Evolutionary conservation across 2,329 filamentous ascomycete species (phyloP).

Genomic region (Colletotrichum coccodes): DNA sequence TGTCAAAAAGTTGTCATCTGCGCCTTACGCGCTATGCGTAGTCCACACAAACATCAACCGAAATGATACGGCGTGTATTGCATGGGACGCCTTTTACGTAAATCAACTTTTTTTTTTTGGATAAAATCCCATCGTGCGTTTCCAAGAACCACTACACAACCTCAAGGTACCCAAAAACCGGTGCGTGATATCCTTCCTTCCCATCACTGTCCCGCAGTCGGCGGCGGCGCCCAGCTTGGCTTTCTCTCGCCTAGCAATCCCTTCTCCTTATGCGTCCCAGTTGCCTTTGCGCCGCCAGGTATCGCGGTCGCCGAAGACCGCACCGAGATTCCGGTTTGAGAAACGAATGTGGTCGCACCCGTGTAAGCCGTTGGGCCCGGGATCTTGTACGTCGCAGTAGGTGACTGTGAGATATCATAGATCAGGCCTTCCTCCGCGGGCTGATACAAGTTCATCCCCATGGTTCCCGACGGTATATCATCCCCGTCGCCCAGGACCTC

Average conservation of each 20-base stretch:
- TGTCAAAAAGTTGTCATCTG: neutral
- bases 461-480: constrained; percentile 45
- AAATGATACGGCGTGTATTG: too few species aligned
- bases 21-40: neutral
- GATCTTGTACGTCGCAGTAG: constrained; percentile 34
- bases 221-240: neutral
- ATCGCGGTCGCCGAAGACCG: constrained; percentile 1
- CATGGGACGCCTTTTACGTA: too few species aligned
- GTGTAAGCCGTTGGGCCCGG: constrained; percentile 33
- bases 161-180: neutral
- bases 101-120: too few species aligned
- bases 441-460: constrained; percentile 51
- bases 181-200: neutral
- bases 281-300: neutral
- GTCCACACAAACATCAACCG: too few species aligned
- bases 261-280: neutral
- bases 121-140: neutral
- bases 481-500: constrained; percentile 56
- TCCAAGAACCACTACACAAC: neutral
- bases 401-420: constrained; percentile 45
- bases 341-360: constrained; percentile 11
- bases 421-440: constrained; percentile 46
- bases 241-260: neutral
- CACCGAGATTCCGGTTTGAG: constrained; percentile 1
- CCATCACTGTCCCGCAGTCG: neutral